Percentiles rank a stretch among this genome's conserved stretches.
These are phyloP conservation scores for Ganoderma lucidum DNA, from an alignment of 1,284 basidiomycete genomes.

Conservation along the genomic window DNA sequence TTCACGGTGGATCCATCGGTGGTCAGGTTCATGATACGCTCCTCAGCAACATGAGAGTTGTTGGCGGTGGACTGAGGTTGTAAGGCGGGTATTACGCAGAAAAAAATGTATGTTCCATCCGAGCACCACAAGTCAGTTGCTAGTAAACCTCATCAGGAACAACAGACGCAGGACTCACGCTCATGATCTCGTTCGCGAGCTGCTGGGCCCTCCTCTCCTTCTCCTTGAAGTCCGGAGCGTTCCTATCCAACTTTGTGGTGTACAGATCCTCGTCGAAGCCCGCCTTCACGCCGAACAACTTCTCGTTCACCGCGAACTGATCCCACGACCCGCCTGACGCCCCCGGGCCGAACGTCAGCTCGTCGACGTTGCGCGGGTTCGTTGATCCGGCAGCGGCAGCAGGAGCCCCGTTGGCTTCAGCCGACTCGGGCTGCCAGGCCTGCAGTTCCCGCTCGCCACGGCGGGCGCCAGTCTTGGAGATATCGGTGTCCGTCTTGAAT, in stretches of 20 bases:
- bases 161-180: slow-evolving; percentile 54
- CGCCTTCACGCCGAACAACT: slow-evolving; percentile 91
- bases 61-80: slow-evolving; percentile 60
- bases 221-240: slow-evolving; percentile 87
- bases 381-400: slow-evolving; percentile 23
- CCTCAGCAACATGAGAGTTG: slow-evolving; percentile 93
- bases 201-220: slow-evolving; percentile 88
- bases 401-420: slow-evolving; percentile 32
- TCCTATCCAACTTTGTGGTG: slow-evolving; percentile 93
- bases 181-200: slow-evolving; percentile 92
- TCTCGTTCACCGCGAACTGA: slow-evolving; percentile 95
- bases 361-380: slow-evolving; percentile 53
- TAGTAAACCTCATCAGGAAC: slow-evolving; percentile 8
- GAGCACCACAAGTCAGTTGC: not conserved
- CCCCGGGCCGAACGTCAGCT: slow-evolving; percentile 72
- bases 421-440: slow-evolving; percentile 69
- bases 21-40: slow-evolving; percentile 72
- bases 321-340: slow-evolving; percentile 77
- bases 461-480: slow-evolving; percentile 62
- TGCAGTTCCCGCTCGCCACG: slow-evolving; percentile 82
- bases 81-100: not conserved
- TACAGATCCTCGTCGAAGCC: slow-evolving; percentile 95
- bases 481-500: slow-evolving; percentile 92
- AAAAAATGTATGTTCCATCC: no score
- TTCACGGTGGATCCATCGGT: slow-evolving; percentile 78